These are phyloP conservation scores for Cucumis sativus DNA, from an alignment of 306 rosid species.

Conservation along the genomic window DNA sequence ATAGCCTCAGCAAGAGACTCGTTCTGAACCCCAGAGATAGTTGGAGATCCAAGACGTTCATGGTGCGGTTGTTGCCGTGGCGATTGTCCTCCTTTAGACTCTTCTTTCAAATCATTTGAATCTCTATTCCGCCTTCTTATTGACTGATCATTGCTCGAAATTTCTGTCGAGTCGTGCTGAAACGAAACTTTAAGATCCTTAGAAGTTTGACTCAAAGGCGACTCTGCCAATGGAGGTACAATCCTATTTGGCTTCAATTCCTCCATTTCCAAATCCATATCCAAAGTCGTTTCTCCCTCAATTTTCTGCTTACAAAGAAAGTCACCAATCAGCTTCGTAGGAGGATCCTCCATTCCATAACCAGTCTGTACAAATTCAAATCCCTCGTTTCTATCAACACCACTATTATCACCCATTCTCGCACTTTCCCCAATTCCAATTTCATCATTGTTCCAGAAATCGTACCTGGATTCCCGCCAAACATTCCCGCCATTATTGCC, in stretches of 20 bases:
- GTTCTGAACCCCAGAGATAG: neutral
- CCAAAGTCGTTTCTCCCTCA: conserved; percentile 35
- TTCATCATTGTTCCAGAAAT: conserved; percentile 16
- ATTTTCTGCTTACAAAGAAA: conserved; percentile 37
- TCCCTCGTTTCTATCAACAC: neutral
- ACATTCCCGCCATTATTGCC: neutral
- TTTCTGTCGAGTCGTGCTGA: conserved; percentile 24
- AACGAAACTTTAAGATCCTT: conserved; percentile 52
- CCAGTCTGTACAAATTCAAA: conserved; percentile 29
- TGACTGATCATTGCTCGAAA: conserved; percentile 12
- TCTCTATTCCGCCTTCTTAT: conserved; percentile 38
- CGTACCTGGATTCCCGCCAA: conserved; percentile 40
- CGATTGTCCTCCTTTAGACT: neutral
- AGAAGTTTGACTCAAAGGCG: conserved; percentile 20
- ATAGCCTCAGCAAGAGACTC: conserved; percentile 18
- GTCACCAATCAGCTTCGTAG: conserved; percentile 33
- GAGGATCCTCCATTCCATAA: conserved; percentile 29
- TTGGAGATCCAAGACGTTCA: conserved; percentile 14
- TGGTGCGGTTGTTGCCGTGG: conserved; percentile 19
- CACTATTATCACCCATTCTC: neutral
- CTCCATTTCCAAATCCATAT: conserved; percentile 64
- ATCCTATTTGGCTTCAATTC: conserved; percentile 22
- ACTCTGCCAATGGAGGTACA: conserved; percentile 37
- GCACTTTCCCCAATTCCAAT: neutral
- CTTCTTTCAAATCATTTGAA: neutral